Evolutionary conservation across 169 alveolate genomes (phyloP).

Genomic region (Eimeria tenella): DNA sequence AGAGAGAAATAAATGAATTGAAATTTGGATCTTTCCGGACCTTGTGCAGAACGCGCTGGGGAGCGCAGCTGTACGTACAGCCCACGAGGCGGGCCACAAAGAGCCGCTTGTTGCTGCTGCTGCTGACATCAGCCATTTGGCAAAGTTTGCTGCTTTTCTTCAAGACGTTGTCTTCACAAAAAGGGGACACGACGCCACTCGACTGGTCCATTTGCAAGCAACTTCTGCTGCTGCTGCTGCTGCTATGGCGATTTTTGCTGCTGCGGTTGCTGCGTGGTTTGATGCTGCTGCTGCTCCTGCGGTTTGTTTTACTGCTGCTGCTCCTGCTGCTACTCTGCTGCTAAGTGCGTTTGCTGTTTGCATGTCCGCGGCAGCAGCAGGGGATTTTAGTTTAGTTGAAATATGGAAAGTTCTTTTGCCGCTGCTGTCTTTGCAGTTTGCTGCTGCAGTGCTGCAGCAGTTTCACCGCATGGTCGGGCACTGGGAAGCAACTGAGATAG

Average conservation of each 20-base stretch:
- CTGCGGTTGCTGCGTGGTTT: neutral
- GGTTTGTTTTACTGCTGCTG: neutral
- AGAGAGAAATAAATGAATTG: neutral
- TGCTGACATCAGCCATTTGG: neutral
- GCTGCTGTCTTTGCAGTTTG: neutral
- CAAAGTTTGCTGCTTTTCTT: neutral
- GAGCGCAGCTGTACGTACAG: neutral
- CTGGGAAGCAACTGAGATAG: neutral
- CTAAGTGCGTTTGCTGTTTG: neutral
- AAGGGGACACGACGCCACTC: neutral
- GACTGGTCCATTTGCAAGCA: neutral
- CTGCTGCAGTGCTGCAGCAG: conserved; percentile 8
- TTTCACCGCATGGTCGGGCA: conserved; percentile 2
- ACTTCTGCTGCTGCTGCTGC: conserved; percentile 7
- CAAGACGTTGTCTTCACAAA: neutral
- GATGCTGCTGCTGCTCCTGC: conserved; percentile 2
- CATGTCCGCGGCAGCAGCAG: too few species aligned
- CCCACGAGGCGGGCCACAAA: conserved; percentile 1
- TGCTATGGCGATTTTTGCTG: neutral
- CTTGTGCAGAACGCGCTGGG: neutral
- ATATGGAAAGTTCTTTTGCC: neutral
- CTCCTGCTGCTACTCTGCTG: neutral
- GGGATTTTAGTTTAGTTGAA: too few species aligned
- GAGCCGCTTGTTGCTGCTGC: neutral
- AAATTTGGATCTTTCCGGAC: neutral